A percentile compares a stretch with the other conserved stretches of the same genome.
Evolutionary conservation across 345 rosid species (phyloP).

Genomic region (Gossypium anomalum): DNA sequence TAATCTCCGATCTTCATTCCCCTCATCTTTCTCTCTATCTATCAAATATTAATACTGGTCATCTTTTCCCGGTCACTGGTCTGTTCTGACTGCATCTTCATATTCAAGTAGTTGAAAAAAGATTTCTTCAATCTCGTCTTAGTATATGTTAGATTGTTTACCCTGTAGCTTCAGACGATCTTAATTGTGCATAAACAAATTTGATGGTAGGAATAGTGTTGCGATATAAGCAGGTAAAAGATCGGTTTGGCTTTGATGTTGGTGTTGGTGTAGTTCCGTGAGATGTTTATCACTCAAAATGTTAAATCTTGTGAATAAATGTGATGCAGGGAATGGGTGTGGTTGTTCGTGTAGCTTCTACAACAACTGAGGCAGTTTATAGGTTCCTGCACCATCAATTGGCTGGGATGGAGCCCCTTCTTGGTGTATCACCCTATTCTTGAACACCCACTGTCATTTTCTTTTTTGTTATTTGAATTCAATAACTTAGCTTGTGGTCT

Average conservation of each 20-base stretch:
- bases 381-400: slow-evolving; percentile 60
- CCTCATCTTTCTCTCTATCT: background rate
- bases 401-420: slow-evolving; percentile 52
- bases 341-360: slow-evolving; percentile 73
- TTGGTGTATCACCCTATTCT: slow-evolving; percentile 69
- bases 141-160: background rate
- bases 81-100: background rate
- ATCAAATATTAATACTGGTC: background rate
- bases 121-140: background rate
- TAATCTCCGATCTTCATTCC: no score
- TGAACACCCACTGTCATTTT: background rate
- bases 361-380: slow-evolving; percentile 77
- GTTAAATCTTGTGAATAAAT: background rate
- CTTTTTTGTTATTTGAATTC: background rate
- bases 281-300: background rate
- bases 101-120: background rate
- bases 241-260: background rate
- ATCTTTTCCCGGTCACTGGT: background rate
- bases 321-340: slow-evolving; percentile 59
- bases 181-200: background rate
- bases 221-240: background rate
- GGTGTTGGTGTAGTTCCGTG: background rate
- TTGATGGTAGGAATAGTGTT: background rate
- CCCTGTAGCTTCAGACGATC: background rate
- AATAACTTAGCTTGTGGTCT: no score